Conservation (phyloP, 192 early-diverging fungal genomes). For the Ambispora gerdemannii region DNA sequence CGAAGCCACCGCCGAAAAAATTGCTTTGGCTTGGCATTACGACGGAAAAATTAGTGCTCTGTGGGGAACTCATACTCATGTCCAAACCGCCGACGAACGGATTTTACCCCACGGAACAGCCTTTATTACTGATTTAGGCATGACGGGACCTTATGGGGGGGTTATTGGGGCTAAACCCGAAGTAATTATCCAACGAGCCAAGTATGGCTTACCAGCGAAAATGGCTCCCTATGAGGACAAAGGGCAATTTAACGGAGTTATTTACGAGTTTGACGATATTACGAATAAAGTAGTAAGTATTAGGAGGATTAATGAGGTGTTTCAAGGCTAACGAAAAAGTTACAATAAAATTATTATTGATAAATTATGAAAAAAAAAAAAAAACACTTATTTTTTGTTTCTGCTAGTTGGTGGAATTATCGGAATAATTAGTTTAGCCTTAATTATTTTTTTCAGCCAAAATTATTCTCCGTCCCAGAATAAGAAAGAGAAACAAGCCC, state of each 20-base stretch:
- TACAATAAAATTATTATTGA: too few species aligned
- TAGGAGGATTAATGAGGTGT: constrained; percentile 1
- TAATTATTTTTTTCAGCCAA: neutral
- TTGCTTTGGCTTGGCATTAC: constrained; percentile 3
- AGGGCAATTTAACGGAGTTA: constrained; percentile 20
- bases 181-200: constrained; percentile 1
- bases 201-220: constrained; percentile 8
- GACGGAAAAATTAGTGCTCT: constrained; percentile 14
- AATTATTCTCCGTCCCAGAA: neutral
- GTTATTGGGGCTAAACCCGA: constrained; percentile 6
- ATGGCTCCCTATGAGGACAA: constrained; percentile 16
- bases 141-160: constrained; percentile 5
- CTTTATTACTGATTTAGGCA: constrained; percentile 22
- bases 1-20: constrained; percentile 14
- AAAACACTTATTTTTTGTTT: neutral
- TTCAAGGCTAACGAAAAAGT: too few species aligned
- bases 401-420: constrained; percentile 1
- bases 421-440: neutral
- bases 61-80: constrained; percentile 22
- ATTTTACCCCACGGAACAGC: neutral
- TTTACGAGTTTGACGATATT: constrained; percentile 13
- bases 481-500: neutral
- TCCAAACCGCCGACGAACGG: constrained; percentile 16
- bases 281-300: constrained; percentile 15
- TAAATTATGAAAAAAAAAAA: constrained; percentile 16